Conservation (phyloP, 495 filamentous ascomycete species). For the Lichenothelia convexa region DNA sequence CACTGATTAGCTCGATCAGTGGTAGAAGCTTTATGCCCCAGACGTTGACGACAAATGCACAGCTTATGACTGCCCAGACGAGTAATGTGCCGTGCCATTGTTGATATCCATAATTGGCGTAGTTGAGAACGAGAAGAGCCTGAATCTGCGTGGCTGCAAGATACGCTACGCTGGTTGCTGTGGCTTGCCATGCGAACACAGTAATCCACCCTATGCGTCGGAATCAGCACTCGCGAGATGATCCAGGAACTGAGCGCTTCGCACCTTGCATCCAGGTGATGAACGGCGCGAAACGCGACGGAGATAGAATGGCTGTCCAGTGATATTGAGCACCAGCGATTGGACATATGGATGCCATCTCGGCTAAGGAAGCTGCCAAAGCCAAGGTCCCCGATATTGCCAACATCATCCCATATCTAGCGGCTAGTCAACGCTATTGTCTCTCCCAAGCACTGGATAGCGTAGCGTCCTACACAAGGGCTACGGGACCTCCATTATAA, state of each 20-base stretch:
- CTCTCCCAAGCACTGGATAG: too few species aligned
- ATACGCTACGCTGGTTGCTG: slow-evolving; percentile 12
- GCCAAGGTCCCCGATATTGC: slow-evolving; percentile 9
- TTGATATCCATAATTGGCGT: background rate
- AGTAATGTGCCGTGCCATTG: background rate
- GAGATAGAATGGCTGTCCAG: slow-evolving; percentile 6
- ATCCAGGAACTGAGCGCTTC: background rate
- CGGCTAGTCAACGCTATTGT: too few species aligned
- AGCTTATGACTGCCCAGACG: slow-evolving; percentile 1
- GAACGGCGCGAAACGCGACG: background rate
- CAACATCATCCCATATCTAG: too few species aligned
- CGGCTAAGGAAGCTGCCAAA: slow-evolving; percentile 8
- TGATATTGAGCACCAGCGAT: slow-evolving; percentile 9
- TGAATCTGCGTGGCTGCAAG: slow-evolving; percentile 11
- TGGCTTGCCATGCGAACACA: slow-evolving; percentile 20
- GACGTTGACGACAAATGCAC: slow-evolving; percentile 1
- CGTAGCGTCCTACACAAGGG: slow-evolving; percentile 6
- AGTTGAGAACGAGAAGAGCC: background rate
- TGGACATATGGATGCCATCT: slow-evolving; percentile 8
- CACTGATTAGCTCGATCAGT: slow-evolving; percentile 1
- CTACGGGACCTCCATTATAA: slow-evolving; percentile 5
- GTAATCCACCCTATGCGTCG: slow-evolving; percentile 21
- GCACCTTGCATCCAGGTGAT: slow-evolving; percentile 5
- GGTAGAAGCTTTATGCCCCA: slow-evolving; percentile 3
- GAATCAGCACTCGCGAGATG: background rate